These are phyloP conservation scores for Rhizopogon vulgaris DNA, from an alignment of 768 basidiomycete genomes.

Conservation along the genomic window DNA sequence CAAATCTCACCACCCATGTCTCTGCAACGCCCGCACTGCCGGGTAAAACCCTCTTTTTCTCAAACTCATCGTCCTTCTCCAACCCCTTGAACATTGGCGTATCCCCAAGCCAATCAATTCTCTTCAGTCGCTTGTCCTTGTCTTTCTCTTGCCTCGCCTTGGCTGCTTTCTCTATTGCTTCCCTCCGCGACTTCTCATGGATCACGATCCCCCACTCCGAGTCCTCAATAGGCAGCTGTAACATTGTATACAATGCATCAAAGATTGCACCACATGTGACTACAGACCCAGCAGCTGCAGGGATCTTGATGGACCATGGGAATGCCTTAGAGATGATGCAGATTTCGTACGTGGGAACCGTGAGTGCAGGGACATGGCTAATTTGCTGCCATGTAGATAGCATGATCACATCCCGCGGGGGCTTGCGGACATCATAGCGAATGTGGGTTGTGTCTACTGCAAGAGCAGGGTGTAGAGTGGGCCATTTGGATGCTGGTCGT, in stretches of 20 bases:
- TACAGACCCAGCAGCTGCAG: constrained; percentile 20
- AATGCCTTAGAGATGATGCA: constrained; percentile 56
- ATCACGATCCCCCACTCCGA: constrained; percentile 63
- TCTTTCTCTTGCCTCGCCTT: constrained; percentile 40
- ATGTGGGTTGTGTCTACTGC: constrained; percentile 45
- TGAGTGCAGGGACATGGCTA: constrained; percentile 31
- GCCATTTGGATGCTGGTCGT: constrained; percentile 33
- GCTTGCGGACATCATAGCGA: constrained; percentile 42
- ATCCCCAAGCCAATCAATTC: constrained; percentile 64
- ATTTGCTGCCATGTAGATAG: constrained; percentile 36
- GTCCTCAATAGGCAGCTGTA: constrained; percentile 52
- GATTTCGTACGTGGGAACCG: constrained; percentile 27
- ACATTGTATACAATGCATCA: constrained; percentile 39
- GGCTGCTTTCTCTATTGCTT: constrained; percentile 43
- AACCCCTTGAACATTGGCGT: constrained; percentile 55
- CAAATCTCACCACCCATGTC: constrained; percentile 56
- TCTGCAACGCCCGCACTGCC: constrained; percentile 36
- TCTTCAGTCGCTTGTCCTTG: constrained; percentile 33
- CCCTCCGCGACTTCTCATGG: constrained; percentile 35
- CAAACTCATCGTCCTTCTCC: constrained; percentile 52
- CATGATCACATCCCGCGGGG: constrained; percentile 36
- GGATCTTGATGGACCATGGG: constrained; percentile 61
- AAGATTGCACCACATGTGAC: constrained; percentile 51
- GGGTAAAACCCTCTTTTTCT: constrained; percentile 44
- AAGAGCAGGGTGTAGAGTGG: constrained; percentile 47